phyloP scores from a whole-genome alignment of 306 rosid genomes.

The Medicago lupulina region DNA sequence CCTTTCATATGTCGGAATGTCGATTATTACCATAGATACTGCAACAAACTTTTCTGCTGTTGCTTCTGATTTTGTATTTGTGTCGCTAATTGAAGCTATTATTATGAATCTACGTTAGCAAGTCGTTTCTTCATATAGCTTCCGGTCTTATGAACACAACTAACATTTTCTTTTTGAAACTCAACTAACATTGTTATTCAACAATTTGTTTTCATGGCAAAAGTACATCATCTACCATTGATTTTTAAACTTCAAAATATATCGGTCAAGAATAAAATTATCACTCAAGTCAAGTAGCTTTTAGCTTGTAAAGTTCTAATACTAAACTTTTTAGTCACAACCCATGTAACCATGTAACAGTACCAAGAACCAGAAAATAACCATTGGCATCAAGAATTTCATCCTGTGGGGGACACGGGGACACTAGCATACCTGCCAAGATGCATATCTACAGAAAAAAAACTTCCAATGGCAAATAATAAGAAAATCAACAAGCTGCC shows the following conservation, averaged over 20 bases:
- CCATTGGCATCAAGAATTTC: neutral
- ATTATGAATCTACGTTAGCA: slow-evolving; percentile 57
- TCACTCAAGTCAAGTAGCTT: slow-evolving; percentile 38
- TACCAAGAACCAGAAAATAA: slow-evolving; percentile 11
- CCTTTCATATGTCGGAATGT: neutral
- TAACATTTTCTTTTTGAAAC: neutral
- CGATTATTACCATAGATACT: slow-evolving; percentile 65
- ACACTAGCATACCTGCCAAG: slow-evolving; percentile 46
- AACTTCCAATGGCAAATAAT: slow-evolving; percentile 40
- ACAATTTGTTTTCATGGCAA: slow-evolving; percentile 6
- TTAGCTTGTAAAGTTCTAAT: slow-evolving; percentile 36
- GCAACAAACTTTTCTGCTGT: slow-evolving; percentile 70
- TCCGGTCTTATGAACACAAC: neutral
- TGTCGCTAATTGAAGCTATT: slow-evolving; percentile 37
- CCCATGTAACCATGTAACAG: neutral
- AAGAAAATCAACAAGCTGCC: slow-evolving; percentile 25
- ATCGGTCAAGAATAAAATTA: slow-evolving; percentile 23
- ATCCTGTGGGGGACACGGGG: neutral
- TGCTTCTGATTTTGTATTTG: slow-evolving; percentile 54
- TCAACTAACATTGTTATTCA: neutral
- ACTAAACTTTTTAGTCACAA: slow-evolving; percentile 35
- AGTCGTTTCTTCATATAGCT: slow-evolving; percentile 68
- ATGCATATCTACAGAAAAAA: slow-evolving; percentile 43
- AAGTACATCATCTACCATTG: slow-evolving; percentile 24
- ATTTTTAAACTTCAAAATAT: slow-evolving; percentile 18